Conservation (phyloP, 768 basidiomycete species). For the Boletellus ananiceps region DNA sequence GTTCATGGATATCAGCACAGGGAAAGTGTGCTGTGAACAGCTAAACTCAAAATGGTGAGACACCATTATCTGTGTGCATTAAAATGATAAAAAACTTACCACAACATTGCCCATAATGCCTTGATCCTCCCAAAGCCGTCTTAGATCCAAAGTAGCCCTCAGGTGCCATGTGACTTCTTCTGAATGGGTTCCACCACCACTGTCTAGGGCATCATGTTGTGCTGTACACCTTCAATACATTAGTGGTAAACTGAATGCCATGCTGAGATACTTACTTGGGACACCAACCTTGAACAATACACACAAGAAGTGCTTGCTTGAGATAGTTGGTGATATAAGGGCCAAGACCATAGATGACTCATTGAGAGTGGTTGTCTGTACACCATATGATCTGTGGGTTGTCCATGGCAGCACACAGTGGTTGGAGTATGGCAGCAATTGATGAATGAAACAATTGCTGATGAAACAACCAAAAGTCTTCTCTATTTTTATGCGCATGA, state of each 20-base stretch:
- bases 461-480: background rate
- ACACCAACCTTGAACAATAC: constrained; percentile 1
- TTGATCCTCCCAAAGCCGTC: too few relatives aligned
- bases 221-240: too few relatives aligned
- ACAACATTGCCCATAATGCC: too few relatives aligned
- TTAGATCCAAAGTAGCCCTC: too few relatives aligned
- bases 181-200: too few relatives aligned
- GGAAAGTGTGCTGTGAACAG: background rate
- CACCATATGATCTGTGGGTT: background rate
- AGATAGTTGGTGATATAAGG: constrained; percentile 3
- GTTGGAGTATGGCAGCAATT: background rate
- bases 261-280: background rate
- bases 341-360: constrained; percentile 1
- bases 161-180: too few relatives aligned
- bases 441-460: background rate
- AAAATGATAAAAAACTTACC: too few relatives aligned
- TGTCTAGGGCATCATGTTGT: too few relatives aligned
- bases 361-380: background rate
- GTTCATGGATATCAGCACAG: background rate
- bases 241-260: too few relatives aligned
- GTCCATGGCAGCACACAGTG: background rate
- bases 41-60: too few relatives aligned
- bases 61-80: too few relatives aligned
- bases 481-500: background rate
- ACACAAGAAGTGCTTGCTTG: background rate